Conservation (phyloP, 1,284 basidiomycete species). For the Microbotryum violaceum region DNA sequence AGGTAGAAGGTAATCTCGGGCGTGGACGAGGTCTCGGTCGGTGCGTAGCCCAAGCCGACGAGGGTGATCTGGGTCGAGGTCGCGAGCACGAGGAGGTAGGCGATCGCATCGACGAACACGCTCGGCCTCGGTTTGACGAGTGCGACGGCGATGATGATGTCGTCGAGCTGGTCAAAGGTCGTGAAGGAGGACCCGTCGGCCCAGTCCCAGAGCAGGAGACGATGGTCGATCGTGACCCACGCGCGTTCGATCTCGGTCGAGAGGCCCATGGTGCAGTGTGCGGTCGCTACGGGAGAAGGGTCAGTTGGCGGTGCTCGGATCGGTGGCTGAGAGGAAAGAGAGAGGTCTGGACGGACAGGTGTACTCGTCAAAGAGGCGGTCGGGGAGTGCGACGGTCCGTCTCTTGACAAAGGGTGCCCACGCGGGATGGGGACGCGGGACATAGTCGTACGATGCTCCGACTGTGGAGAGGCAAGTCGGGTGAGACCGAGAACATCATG, state of each 20-base stretch:
- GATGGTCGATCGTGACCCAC: slow-evolving; percentile 93
- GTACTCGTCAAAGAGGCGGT: slow-evolving; percentile 70
- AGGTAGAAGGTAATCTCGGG: slow-evolving; percentile 76
- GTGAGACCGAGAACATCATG: not conserved
- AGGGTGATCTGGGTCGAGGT: slow-evolving; percentile 75
- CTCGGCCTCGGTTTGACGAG: slow-evolving; percentile 61
- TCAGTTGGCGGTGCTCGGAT: slow-evolving; percentile 44
- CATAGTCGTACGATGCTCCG: slow-evolving; percentile 48
- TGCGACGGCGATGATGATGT: slow-evolving; percentile 68
- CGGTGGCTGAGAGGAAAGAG: too few relatives aligned
- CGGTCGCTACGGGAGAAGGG: slow-evolving; percentile 9
- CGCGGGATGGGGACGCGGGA: slow-evolving; percentile 64
- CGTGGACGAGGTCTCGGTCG: slow-evolving; percentile 41
- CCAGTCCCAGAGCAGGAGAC: slow-evolving; percentile 96
- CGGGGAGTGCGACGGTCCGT: slow-evolving; percentile 69
- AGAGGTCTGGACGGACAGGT: slow-evolving; percentile 50
- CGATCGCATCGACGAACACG: slow-evolving; percentile 90
- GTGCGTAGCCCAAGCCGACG: slow-evolving; percentile 64
- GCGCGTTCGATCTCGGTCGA: slow-evolving; percentile 89
- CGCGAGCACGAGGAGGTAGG: slow-evolving; percentile 80
- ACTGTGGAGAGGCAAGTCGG: slow-evolving; percentile 5
- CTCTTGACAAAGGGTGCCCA: slow-evolving; percentile 73
- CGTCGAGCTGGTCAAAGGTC: slow-evolving; percentile 72
- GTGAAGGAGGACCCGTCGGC: slow-evolving; percentile 82
- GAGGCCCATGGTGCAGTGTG: slow-evolving; percentile 61